These are phyloP conservation scores for Kodamaea leandrae DNA, from an alignment of 805 yeast species.

Conservation along the genomic window DNA sequence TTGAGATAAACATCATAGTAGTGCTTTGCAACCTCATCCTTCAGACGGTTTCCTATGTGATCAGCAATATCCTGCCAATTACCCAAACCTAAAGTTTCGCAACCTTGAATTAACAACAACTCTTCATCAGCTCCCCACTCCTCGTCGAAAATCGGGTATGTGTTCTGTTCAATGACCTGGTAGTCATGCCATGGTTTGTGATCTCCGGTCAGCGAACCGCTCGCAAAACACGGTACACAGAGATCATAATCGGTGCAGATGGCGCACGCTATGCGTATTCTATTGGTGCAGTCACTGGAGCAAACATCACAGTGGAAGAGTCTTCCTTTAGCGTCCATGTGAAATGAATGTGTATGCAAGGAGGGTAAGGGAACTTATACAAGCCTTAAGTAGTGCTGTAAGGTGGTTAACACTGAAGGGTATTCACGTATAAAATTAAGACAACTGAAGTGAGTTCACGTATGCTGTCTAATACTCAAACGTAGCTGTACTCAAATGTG, in stretches of 20 bases:
- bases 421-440: too few species aligned
- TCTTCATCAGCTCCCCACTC: constrained; percentile 99
- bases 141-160: constrained; percentile 84
- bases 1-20: constrained; percentile 70
- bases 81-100: constrained; percentile 88
- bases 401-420: too few species aligned
- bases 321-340: constrained; percentile 39
- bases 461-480: too few species aligned
- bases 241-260: constrained; percentile 89
- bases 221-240: constrained; percentile 96
- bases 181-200: constrained; percentile 96
- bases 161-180: constrained; percentile 87
- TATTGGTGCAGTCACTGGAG: constrained; percentile 90
- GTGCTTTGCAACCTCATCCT: constrained; percentile 88
- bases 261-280: constrained; percentile 90
- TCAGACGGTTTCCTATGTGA: constrained; percentile 87
- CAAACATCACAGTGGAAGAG: constrained; percentile 91
- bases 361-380: too few species aligned
- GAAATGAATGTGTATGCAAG: too few species aligned
- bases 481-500: too few species aligned
- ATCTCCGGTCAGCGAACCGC: constrained; percentile 73
- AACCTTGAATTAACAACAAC: constrained; percentile 79
- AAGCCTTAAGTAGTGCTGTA: too few species aligned
- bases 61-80: constrained; percentile 99
- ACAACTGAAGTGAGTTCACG: too few species aligned